Percentiles rank a stretch among this genome's conserved stretches.
These are phyloP conservation scores for Lizonia empirigonia DNA, from an alignment of 2,329 filamentous ascomycete genomes.

Conservation along the genomic window DNA sequence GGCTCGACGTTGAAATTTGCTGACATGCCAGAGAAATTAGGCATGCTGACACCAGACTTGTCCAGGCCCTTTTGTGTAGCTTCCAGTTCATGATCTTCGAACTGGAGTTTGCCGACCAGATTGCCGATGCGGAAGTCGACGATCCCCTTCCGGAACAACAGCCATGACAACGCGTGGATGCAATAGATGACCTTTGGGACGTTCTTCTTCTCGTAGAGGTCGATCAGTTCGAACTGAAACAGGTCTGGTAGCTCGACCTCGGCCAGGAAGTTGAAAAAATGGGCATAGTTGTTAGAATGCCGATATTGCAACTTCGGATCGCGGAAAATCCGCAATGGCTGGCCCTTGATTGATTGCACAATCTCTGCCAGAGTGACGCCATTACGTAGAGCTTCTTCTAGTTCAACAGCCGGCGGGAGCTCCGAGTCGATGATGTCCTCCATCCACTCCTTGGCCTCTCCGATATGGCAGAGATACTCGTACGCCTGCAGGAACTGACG, in stretches of 20 bases:
- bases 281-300: conserved; percentile 96
- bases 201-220: conserved; percentile 99
- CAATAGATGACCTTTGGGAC: conserved; percentile 99
- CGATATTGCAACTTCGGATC: conserved; percentile 86
- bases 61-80: conserved; percentile 96
- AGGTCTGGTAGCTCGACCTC: conserved; percentile 92
- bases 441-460: conserved; percentile 99
- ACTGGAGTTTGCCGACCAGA: conserved; percentile 92
- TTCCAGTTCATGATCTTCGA: conserved; percentile 96
- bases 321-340: conserved; percentile 80
- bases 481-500: conserved; percentile 95
- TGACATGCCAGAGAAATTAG: conserved; percentile 96
- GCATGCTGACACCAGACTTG: conserved; percentile 93
- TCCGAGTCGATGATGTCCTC: conserved; percentile 84
- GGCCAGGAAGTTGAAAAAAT: conserved; percentile 92
- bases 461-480: conserved; percentile 98
- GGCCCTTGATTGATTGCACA: conserved; percentile 82
- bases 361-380: conserved; percentile 94
- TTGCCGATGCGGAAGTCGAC: conserved; percentile 97
- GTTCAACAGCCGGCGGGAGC: conserved; percentile 88
- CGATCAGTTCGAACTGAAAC: conserved; percentile 95
- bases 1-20: conserved; percentile 92
- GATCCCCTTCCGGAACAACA: conserved; percentile 93
- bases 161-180: conserved; percentile 94
- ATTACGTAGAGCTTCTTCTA: conserved; percentile 90